Evolutionary conservation across 2,329 filamentous ascomycete species (phyloP), one percentile per base, ranked within the genome.

Genomic region (Elsinoe batatas): DNA sequence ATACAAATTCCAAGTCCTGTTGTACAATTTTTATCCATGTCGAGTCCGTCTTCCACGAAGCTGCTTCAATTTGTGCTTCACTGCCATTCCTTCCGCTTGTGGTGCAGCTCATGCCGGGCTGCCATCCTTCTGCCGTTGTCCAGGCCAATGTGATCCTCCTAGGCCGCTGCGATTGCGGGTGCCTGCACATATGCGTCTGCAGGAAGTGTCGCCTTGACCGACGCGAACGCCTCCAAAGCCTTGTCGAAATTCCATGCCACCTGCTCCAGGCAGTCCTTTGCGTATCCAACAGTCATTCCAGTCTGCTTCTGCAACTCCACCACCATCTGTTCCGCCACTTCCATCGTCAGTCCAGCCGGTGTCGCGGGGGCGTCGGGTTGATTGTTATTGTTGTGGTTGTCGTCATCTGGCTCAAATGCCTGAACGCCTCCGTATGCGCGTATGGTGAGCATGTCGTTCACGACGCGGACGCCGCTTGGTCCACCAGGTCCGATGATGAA

Each of bases 161-260:
- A 51, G 18, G 33, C 33, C 47, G 47, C 33, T n/a, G 18, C 35
- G 30, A 26, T 33, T 11, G 26, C 18, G 13, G 51, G 35, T 38
- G 47, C 32, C 26, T 57, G 55, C 20, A 57, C 65, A 61, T 72
- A 76, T 5, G 72, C 72, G 30, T 74, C 71, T 15, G 71, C 61
- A n/a, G 71, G 69, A 32, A 76, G 58, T 35, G 61, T 72, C 2
- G 64, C 87, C 76, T 84, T 89, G 57, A 87, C 83, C 61, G 84
- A 79, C 59, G 84, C 79, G 66, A 95, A 96, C 32, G 87, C 81
- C 54, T 78, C 74, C 61, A 91, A 72, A 1, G 91, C 91, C 61
- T 80, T 79, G 36, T 87, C 80, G 49, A 91, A 81, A 67, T 94
- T 81, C 89, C 90, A 97, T 36, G 78, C 80, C 56, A 85, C 88